Evolutionary conservation across 2,329 filamentous ascomycete genomes (phyloP), one percentile per base, ranked within the genome.

Genomic region (Aspergillus sp.): DNA sequence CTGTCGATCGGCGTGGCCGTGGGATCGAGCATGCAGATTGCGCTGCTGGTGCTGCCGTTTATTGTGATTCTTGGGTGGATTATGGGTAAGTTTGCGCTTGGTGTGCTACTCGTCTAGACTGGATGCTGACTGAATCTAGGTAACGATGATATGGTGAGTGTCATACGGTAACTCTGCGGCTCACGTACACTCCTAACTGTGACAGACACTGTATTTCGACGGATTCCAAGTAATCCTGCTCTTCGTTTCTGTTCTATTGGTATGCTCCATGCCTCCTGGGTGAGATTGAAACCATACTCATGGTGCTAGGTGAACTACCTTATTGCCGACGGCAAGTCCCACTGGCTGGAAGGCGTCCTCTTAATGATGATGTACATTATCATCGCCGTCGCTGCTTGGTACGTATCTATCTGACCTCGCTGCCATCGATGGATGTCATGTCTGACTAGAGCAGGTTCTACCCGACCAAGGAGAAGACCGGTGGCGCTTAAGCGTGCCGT

Each of bases 171-270:
- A 40, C 4, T 13, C 16, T 33, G 24, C 10, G 2, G 17, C 14
- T 19, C 32, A 14, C 8, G 13, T 16, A 36, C 43, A 54, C 58
- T 65, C 53, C 20, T 45, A 24, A 42, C 40, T 3, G 40, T 13
- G 19, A 22, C 47, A 72, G 70, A 89, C 85, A 17, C 80, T 95
- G 4, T 87, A 87, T 68, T 94, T 96, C 67, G 90, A 95, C 65
- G 85, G 85, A 1, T 96, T 96, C 77, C 90, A 96, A 73, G 86
- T 96, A 13, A 87, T 79, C 2, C 72, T 82, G 1, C 69, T 86
- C 1, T 86, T 86, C 54, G 79, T 85, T 20, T 71, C 75, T n/a
- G 73, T 78, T 17, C 62, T 78, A 24, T 59, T 79, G 54, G 76
- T 72, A 63, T 47, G 9, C 11, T 7, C 6, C 19, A 6, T n/a